These are phyloP conservation scores for Rubus idaeus DNA, from an alignment of 306 rosid species.

Conservation along the genomic window DNA sequence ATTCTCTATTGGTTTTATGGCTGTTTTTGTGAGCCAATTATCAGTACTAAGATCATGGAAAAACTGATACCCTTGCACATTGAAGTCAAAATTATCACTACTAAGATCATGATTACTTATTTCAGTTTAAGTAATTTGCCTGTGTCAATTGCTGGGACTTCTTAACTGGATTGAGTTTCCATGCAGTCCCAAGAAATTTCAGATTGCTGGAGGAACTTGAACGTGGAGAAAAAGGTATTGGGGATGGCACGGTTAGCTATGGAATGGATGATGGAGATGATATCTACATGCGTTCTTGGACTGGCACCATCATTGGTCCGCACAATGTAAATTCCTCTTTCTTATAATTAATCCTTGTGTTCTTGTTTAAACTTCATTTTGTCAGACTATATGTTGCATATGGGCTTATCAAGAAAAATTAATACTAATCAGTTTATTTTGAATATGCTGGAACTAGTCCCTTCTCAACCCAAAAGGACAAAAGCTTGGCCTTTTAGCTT, in stretches of 20 bases:
- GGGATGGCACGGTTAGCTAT: conserved; percentile 91
- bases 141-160: conserved; percentile 16
- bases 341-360: background rate
- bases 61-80: background rate
- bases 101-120: no score
- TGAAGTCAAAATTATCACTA: background rate
- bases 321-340: conserved; percentile 66
- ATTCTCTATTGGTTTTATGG: background rate
- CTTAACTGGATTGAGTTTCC: conserved; percentile 22
- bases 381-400: background rate
- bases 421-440: background rate
- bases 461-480: no score
- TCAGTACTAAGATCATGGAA: background rate
- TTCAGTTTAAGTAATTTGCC: background rate
- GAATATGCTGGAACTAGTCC: background rate
- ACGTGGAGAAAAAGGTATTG: conserved; percentile 93
- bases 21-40: background rate
- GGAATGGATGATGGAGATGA: conserved; percentile 99
- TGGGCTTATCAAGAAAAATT: background rate
- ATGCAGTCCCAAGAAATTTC: conserved; percentile 96
- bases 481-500: background rate
- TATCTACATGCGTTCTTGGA: conserved; percentile 79
- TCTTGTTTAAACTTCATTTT: background rate
- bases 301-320: conserved; percentile 86
- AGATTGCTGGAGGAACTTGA: conserved; percentile 99